These are phyloP conservation scores for Leccinum aurantiacum DNA, from an alignment of 768 basidiomycete genomes.

Conservation along the genomic window DNA sequence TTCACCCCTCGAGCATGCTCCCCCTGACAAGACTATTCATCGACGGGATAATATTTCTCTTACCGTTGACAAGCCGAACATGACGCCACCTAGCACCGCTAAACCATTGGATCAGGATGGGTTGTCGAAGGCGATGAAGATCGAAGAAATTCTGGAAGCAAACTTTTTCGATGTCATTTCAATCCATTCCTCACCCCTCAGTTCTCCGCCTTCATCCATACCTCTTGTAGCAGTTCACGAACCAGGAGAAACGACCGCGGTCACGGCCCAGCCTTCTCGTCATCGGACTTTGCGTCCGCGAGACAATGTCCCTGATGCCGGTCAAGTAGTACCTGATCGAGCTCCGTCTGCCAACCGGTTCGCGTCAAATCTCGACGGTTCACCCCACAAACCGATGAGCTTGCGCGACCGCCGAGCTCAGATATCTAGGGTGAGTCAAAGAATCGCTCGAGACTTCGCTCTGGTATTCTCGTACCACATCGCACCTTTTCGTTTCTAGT, in stretches of 20 bases:
- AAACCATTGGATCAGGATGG: slow-evolving; percentile 3
- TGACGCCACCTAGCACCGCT: not conserved
- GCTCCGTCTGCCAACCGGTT: not conserved
- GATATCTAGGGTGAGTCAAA: slow-evolving; percentile 25
- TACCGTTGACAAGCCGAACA: not conserved
- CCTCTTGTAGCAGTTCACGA: not conserved
- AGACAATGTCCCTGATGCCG: not conserved
- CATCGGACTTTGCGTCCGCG: not conserved
- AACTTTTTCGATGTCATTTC: slow-evolving; percentile 14
- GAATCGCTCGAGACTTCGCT: not conserved
- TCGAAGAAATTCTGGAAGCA: slow-evolving; percentile 15
- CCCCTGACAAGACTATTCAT: not conserved
- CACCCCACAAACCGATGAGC: slow-evolving; percentile 30
- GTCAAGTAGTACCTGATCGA: not conserved
- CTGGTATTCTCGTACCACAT: not conserved
- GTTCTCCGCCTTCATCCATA: slow-evolving; percentile 10
- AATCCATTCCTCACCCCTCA: slow-evolving; percentile 15
- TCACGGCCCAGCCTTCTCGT: not conserved
- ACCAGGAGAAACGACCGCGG: not conserved
- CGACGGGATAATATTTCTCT: not conserved
- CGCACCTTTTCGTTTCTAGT: slow-evolving; percentile 18
- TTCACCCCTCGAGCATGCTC: not conserved
- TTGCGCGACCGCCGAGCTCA: slow-evolving; percentile 34
- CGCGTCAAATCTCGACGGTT: slow-evolving; percentile 4
- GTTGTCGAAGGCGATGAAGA: slow-evolving; percentile 16